A percentile compares a stretch with the other conserved stretches of the same genome.
phyloP scores from a whole-genome alignment of 2,329 filamentous ascomycete species.

The Aspergillus fischeri region DNA sequence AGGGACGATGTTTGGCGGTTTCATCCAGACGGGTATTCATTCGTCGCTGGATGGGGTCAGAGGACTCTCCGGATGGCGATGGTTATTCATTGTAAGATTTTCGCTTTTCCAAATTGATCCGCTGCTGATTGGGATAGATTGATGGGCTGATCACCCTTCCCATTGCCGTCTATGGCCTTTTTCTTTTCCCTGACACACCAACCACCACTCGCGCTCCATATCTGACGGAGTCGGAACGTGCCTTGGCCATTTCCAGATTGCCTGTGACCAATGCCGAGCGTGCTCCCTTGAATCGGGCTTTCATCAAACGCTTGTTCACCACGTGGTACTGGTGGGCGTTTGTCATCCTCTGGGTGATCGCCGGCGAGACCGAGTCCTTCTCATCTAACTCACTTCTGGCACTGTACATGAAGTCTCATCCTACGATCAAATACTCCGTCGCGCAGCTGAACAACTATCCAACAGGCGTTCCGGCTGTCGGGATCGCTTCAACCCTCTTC shows the following conservation, averaged over 20 bases:
- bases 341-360: constrained; percentile 51
- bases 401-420: constrained; percentile 49
- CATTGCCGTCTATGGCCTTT: constrained; percentile 41
- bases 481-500: constrained; percentile 57
- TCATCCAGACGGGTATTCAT: constrained; percentile 34
- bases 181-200: constrained; percentile 39
- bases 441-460: constrained; percentile 53
- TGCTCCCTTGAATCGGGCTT: constrained; percentile 17
- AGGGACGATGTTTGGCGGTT: constrained; percentile 35
- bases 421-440: constrained; percentile 44
- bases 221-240: constrained; percentile 27
- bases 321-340: constrained; percentile 38
- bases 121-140: constrained; percentile 17
- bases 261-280: constrained; percentile 21
- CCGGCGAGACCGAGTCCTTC: constrained; percentile 68
- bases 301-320: constrained; percentile 29
- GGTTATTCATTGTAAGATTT: constrained; percentile 32
- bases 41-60: constrained; percentile 22
- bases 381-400: constrained; percentile 58
- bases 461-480: constrained; percentile 50
- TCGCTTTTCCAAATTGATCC: not conserved
- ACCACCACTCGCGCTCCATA: constrained; percentile 33
- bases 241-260: constrained; percentile 28
- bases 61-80: constrained; percentile 31
- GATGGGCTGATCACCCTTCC: constrained; percentile 42